Conservation (phyloP, 2,329 filamentous ascomycete species). For the Diaporthe sp. region DNA sequence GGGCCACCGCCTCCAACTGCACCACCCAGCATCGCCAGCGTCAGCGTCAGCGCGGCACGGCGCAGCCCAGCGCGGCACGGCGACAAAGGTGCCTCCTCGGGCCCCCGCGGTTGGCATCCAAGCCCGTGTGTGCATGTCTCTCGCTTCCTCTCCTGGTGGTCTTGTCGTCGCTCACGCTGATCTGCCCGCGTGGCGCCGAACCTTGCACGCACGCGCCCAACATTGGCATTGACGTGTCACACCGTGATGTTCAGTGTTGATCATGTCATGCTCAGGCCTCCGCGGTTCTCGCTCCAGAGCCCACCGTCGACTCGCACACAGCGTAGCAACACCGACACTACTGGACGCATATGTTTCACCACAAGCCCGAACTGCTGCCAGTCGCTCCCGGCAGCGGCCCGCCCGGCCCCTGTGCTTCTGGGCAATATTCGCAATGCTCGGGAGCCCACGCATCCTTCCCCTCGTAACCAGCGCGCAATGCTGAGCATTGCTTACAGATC, state of each 20-base stretch:
- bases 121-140: not conserved
- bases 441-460: constrained; percentile 11
- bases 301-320: not conserved
- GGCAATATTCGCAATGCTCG: constrained; percentile 3
- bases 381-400: constrained; percentile 23
- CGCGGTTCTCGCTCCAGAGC: not conserved
- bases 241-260: constrained; percentile 26
- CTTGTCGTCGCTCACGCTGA: not conserved
- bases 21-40: not conserved
- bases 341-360: constrained; percentile 20
- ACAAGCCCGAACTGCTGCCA: constrained; percentile 21
- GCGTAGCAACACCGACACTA: not conserved
- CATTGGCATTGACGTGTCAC: constrained; percentile 27
- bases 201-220: constrained; percentile 29
- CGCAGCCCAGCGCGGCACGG: constrained; percentile 18
- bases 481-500: constrained; percentile 7
- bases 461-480: not conserved
- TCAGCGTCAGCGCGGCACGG: constrained; percentile 17
- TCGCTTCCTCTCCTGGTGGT: not conserved
- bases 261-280: constrained; percentile 2
- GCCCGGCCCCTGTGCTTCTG: not conserved
- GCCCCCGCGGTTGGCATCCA: not conserved
- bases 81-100: not conserved
- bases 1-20: constrained; percentile 2
- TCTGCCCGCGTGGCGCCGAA: constrained; percentile 31